phyloP scores from a whole-genome alignment of 805 yeast genomes.

The Sungouiozyma intestinalis region DNA sequence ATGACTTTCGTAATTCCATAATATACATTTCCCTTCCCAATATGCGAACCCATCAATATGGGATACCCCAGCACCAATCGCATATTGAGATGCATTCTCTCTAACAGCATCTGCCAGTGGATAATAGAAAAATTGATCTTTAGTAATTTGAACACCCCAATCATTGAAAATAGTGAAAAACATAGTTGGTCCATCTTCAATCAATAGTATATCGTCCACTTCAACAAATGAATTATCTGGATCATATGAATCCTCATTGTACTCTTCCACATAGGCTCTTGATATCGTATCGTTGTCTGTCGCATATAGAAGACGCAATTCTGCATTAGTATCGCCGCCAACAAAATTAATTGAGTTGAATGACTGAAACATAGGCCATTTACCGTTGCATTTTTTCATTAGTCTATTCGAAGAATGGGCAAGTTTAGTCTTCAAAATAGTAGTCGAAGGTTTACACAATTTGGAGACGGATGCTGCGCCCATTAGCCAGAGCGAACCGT shows the following conservation, averaged over 20 bases:
- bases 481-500: slow-evolving; percentile 2
- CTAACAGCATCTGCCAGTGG: slow-evolving; percentile 1
- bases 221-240: neutral
- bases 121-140: neutral
- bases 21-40: slow-evolving; percentile 4
- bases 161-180: neutral
- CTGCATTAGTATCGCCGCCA: neutral
- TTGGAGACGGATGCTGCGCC: slow-evolving; percentile 3
- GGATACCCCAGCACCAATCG: neutral
- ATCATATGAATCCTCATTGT: neutral
- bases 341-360: neutral
- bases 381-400: neutral
- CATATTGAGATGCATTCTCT: slow-evolving; percentile 10
- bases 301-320: neutral
- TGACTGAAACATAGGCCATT: neutral
- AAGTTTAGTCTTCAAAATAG: neutral
- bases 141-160: neutral
- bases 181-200: neutral
- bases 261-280: neutral
- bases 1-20: slow-evolving; percentile 12
- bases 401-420: neutral
- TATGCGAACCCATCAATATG: slow-evolving; percentile 8
- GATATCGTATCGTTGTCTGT: neutral
- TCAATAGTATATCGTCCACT: neutral
- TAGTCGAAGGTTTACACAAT: neutral